These are phyloP conservation scores for Xylariaceae sp. DNA, from an alignment of 2,329 filamentous ascomycete species.

Conservation along the genomic window DNA sequence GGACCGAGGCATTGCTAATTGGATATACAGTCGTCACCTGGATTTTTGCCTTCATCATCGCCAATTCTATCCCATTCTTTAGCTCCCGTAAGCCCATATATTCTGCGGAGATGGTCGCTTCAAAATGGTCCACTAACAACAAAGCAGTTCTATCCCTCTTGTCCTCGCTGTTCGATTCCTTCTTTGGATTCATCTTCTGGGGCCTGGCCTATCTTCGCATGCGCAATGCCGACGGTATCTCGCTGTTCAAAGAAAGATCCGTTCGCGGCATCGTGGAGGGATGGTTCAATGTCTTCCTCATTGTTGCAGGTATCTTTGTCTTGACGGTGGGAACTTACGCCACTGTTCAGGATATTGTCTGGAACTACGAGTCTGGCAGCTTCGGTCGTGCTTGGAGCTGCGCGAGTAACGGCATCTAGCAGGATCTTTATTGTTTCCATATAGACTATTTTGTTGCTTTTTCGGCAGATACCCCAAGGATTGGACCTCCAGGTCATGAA, in stretches of 20 bases:
- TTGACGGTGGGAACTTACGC: slow-evolving; percentile 79
- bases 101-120: too few relatives aligned
- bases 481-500: slow-evolving; percentile 3
- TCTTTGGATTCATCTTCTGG: slow-evolving; percentile 97
- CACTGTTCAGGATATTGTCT: slow-evolving; percentile 70
- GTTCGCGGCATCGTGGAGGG: slow-evolving; percentile 53
- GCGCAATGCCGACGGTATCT: slow-evolving; percentile 62
- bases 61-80: slow-evolving; percentile 93
- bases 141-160: slow-evolving; percentile 62
- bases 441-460: slow-evolving; percentile 10
- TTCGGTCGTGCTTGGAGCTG: slow-evolving; percentile 77
- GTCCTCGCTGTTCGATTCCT: slow-evolving; percentile 88
- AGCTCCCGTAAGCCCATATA: slow-evolving; percentile 56
- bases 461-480: slow-evolving; percentile 23
- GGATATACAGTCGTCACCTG: slow-evolving; percentile 57
- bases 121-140: slow-evolving; percentile 6
- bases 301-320: slow-evolving; percentile 75
- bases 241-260: slow-evolving; percentile 52
- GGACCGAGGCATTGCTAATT: not conserved
- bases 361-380: slow-evolving; percentile 62
- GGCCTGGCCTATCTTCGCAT: slow-evolving; percentile 77
- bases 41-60: slow-evolving; percentile 88
- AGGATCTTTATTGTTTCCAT: slow-evolving; percentile 2
- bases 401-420: slow-evolving; percentile 60
- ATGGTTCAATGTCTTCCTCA: slow-evolving; percentile 70